Percentiles rank a stretch among this genome's conserved stretches.
These are phyloP conservation scores for Aeschynomene evenia DNA, from an alignment of 306 rosid genomes.

Conservation along the genomic window DNA sequence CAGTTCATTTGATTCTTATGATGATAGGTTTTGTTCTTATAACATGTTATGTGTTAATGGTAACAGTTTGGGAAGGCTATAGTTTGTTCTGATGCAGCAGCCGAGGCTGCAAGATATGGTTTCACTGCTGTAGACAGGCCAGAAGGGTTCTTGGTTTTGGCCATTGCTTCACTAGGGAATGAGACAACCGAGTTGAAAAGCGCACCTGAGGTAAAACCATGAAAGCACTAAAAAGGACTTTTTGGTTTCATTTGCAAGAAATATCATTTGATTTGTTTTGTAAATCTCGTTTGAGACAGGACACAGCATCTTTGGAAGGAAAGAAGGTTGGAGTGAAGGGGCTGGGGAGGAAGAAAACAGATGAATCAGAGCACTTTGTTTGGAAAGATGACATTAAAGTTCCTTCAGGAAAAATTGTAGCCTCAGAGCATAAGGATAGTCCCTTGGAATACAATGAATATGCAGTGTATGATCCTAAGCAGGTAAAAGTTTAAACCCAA, in stretches of 20 bases:
- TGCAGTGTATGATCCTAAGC: conserved; percentile 70
- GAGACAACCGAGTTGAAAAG: conserved; percentile 43
- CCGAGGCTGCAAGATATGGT: conserved; percentile 78
- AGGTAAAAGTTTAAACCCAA: conserved; percentile 49
- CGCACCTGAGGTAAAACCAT: conserved; percentile 58
- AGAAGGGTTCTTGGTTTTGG: conserved; percentile 84
- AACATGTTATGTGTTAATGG: neutral
- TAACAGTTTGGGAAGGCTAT: conserved; percentile 72
- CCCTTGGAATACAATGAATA: conserved; percentile 74
- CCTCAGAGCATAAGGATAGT: conserved; percentile 64
- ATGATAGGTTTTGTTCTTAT: neutral
- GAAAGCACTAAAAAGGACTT: no score
- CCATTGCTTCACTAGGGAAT: conserved; percentile 74
- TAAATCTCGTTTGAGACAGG: conserved; percentile 39
- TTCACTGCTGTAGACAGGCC: conserved; percentile 82
- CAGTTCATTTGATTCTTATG: neutral
- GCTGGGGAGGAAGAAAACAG: conserved; percentile 66
- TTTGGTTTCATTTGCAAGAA: no score
- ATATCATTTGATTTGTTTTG: neutral
- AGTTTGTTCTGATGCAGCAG: conserved; percentile 79
- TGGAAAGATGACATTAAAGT: conserved; percentile 86
- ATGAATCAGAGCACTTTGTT: conserved; percentile 68
- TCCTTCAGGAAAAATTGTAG: conserved; percentile 64
- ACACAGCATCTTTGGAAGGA: conserved; percentile 56
- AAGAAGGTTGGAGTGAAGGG: conserved; percentile 71